phyloP scores from a whole-genome alignment of 768 basidiomycete genomes.

The Boletus rex-veris region DNA sequence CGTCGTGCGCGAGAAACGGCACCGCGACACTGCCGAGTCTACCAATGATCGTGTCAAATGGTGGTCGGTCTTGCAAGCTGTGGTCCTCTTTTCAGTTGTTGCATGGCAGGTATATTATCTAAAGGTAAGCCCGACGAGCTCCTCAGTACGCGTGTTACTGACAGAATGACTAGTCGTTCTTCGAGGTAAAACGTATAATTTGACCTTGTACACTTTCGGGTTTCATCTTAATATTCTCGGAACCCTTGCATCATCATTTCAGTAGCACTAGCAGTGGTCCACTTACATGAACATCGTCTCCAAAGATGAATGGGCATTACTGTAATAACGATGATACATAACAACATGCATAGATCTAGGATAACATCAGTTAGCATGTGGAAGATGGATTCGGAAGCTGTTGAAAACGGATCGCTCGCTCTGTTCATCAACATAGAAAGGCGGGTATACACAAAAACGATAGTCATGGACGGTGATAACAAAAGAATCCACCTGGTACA shows the following conservation, averaged over 20 bases:
- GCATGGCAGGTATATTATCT: slow-evolving; percentile 98
- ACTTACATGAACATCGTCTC: neutral
- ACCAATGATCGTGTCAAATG: slow-evolving; percentile 96
- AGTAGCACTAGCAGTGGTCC: no score
- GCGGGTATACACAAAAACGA: slow-evolving; percentile 15
- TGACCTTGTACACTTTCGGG: slow-evolving; percentile 33
- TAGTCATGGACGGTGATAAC: slow-evolving; percentile 4
- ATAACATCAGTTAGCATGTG: slow-evolving; percentile 26
- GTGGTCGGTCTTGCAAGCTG: slow-evolving; percentile 93
- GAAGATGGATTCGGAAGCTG: neutral
- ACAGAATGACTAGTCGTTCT: slow-evolving; percentile 59
- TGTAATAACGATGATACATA: slow-evolving; percentile 14
- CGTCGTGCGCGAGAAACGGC: slow-evolving; percentile 86
- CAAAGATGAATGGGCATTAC: slow-evolving; percentile 10
- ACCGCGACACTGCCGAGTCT: slow-evolving; percentile 91
- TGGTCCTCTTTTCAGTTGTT: slow-evolving; percentile 85
- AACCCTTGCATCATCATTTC: neutral
- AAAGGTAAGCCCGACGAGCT: slow-evolving; percentile 50
- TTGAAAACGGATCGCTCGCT: slow-evolving; percentile 1
- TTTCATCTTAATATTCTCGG: neutral
- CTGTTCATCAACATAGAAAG: slow-evolving; percentile 5
- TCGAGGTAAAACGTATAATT: slow-evolving; percentile 88
- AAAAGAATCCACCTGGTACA: slow-evolving; percentile 17
- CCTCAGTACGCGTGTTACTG: neutral
- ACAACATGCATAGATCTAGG: slow-evolving; percentile 26